Conservation (phyloP, 352 stramenopile genomes). For the Phytopythium boreale region DNA sequence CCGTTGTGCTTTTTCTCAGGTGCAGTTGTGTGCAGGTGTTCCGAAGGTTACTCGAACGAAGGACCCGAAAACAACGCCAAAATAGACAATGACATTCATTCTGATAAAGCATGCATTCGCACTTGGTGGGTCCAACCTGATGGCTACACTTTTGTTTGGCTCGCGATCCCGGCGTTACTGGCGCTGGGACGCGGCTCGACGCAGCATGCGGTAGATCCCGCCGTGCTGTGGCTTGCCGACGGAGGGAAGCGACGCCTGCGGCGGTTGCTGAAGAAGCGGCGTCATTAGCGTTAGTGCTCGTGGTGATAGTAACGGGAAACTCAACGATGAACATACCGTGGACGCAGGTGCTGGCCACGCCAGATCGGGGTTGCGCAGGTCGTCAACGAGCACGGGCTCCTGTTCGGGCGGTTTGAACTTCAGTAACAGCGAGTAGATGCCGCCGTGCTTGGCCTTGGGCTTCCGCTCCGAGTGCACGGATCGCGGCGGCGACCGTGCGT, state of each 20-base stretch:
- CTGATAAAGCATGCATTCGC: constrained; percentile 2
- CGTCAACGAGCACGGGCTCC: constrained; percentile 53
- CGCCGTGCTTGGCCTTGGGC: constrained; percentile 63
- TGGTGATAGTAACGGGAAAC: neutral
- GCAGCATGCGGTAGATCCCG: constrained; percentile 71
- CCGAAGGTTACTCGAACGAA: constrained; percentile 2
- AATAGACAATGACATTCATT: neutral
- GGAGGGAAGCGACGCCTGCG: constrained; percentile 27
- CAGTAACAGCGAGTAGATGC: constrained; percentile 76
- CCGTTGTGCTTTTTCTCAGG: neutral
- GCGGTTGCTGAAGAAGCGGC: neutral
- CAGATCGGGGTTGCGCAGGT: constrained; percentile 28
- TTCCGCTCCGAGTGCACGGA: constrained; percentile 28
- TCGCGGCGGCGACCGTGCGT: constrained; percentile 10
- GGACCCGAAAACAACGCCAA: neutral
- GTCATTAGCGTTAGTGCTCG: neutral
- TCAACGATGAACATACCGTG: constrained; percentile 7
- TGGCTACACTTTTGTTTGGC: neutral
- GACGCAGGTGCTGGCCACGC: neutral
- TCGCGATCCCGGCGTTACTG: neutral
- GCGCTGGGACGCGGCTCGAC: constrained; percentile 12
- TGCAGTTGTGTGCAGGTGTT: neutral
- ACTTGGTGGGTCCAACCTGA: neutral
- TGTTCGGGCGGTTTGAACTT: constrained; percentile 51
- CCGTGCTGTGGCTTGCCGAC: constrained; percentile 52